Evolutionary conservation across 106 monocot species (phyloP).

Genomic region (Acorus calamus): DNA sequence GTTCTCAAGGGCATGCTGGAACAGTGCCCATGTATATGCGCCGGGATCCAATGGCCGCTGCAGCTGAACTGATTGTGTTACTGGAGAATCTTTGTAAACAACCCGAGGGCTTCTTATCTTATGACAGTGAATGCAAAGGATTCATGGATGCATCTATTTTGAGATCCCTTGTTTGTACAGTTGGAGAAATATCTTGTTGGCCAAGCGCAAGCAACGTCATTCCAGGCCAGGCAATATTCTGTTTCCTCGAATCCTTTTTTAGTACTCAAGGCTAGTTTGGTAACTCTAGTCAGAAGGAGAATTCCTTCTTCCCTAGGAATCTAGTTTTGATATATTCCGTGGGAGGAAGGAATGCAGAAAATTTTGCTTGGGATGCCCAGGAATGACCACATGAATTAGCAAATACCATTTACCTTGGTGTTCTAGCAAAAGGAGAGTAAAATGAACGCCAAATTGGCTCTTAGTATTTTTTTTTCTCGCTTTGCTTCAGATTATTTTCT

Average conservation of each 20-base stretch:
- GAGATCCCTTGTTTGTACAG: conserved; percentile 78
- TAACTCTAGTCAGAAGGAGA: too few relatives aligned
- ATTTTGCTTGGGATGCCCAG: too few relatives aligned
- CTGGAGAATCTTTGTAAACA: conserved; percentile 74
- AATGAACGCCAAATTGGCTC: too few relatives aligned
- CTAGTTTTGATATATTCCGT: too few relatives aligned
- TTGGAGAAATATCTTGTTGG: conserved; percentile 83
- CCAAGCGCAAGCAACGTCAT: conserved; percentile 99
- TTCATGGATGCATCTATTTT: conserved; percentile 52
- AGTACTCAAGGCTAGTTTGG: background rate
- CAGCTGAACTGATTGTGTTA: conserved; percentile 72
- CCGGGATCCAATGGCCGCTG: conserved; percentile 85
- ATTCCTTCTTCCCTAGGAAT: too few relatives aligned
- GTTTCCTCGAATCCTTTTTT: background rate
- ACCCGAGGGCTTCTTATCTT: conserved; percentile 49
- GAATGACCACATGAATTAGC: too few relatives aligned
- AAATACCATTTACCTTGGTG: too few relatives aligned
- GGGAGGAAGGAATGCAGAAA: too few relatives aligned
- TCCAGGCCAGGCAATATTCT: conserved; percentile 67
- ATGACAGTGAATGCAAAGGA: conserved; percentile 36
- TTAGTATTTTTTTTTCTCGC: too few relatives aligned
- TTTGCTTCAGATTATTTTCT: too few relatives aligned
- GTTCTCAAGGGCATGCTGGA: conserved; percentile 92
- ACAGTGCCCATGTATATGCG: conserved; percentile 94
- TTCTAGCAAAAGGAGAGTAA: too few relatives aligned